Evolutionary conservation across 805 yeast species (phyloP).

Genomic region (Candida ipomoeae): DNA sequence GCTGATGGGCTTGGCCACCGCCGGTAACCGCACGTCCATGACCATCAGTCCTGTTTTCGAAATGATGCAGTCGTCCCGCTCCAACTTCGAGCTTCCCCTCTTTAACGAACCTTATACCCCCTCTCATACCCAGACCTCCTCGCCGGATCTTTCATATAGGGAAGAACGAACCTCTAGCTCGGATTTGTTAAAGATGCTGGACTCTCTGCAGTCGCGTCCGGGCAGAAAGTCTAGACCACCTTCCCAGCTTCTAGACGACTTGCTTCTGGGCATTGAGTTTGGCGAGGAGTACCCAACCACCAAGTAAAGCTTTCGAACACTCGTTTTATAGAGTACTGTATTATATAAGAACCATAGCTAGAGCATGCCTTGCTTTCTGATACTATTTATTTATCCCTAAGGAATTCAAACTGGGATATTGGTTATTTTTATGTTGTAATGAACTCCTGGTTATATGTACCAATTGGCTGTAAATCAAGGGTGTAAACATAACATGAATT

Average conservation of each 20-base stretch:
- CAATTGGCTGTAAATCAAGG: too few relatives aligned
- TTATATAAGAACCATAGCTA: neutral
- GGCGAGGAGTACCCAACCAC: constrained; percentile 6
- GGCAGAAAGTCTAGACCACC: constrained; percentile 40
- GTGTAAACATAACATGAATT: too few relatives aligned
- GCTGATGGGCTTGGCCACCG: constrained; percentile 18
- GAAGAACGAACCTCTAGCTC: neutral
- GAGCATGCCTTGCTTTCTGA: too few relatives aligned
- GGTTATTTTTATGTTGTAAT: too few relatives aligned
- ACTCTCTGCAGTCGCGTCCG: neutral
- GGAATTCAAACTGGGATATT: too few relatives aligned
- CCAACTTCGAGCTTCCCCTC: constrained; percentile 14
- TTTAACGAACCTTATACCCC: constrained; percentile 6
- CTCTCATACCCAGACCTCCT: neutral
- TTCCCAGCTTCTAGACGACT: constrained; percentile 44
- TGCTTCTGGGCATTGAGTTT: constrained; percentile 28
- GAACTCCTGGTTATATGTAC: too few relatives aligned
- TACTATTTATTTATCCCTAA: too few relatives aligned
- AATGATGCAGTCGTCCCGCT: constrained; percentile 20
- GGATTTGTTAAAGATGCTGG: constrained; percentile 4
- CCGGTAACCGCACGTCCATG: constrained; percentile 37
- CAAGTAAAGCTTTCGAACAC: neutral
- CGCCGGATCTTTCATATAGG: neutral
- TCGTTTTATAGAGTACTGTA: neutral
- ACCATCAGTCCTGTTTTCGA: constrained; percentile 51